Percentiles rank a stretch among this genome's conserved stretches.
phyloP scores from a whole-genome alignment of 805 yeast genomes.

The Myxozyma sirexii region DNA sequence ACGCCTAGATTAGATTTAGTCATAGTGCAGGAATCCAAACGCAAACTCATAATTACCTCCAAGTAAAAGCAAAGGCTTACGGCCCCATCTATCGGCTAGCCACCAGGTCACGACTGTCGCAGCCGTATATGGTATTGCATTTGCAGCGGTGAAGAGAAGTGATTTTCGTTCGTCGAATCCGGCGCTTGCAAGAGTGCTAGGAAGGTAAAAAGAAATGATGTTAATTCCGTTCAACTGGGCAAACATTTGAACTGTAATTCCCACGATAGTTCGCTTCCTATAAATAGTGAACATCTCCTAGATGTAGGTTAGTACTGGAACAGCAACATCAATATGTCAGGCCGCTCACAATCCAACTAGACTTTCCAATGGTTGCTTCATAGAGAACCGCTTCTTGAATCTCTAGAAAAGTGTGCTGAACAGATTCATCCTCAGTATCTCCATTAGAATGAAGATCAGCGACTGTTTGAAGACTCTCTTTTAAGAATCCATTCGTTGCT shows the following conservation, averaged over 20 bases:
- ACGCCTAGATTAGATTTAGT: too few relatives aligned
- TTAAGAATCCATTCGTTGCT: slow-evolving; percentile 68
- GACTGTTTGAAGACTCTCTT: slow-evolving; percentile 51
- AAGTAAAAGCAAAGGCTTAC: too few relatives aligned
- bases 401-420: slow-evolving; percentile 42
- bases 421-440: slow-evolving; percentile 45
- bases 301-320: too few relatives aligned
- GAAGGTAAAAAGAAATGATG: slow-evolving; percentile 61
- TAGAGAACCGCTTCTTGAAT: slow-evolving; percentile 27
- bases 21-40: too few relatives aligned
- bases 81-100: too few relatives aligned
- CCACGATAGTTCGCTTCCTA: too few relatives aligned
- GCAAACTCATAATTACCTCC: too few relatives aligned
- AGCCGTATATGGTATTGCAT: slow-evolving; percentile 39
- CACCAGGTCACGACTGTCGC: too few relatives aligned
- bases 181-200: too few relatives aligned
- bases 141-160: slow-evolving; percentile 49
- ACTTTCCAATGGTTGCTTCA: slow-evolving; percentile 10
- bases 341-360: slow-evolving; percentile 51
- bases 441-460: slow-evolving; percentile 20
- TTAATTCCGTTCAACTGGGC: slow-evolving; percentile 61
- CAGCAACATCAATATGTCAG: slow-evolving; percentile 52
- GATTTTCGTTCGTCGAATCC: slow-evolving; percentile 55
- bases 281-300: too few relatives aligned
- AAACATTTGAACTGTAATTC: too few relatives aligned